Conservation (phyloP, 1,284 basidiomycete genomes). For the Hymenochaete sp. region DNA sequence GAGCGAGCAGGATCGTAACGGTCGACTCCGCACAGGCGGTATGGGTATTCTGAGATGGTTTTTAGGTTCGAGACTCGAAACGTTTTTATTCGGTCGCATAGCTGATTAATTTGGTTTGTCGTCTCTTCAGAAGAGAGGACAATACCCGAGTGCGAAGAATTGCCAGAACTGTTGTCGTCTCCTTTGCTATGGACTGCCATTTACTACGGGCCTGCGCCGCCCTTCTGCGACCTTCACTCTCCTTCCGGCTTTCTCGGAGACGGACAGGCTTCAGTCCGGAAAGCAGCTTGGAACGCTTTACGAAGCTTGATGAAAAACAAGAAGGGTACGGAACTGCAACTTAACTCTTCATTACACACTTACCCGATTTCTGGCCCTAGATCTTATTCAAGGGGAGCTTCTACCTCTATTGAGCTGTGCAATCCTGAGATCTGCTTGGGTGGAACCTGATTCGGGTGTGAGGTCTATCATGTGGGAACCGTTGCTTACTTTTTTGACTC, state of each 20-base stretch:
- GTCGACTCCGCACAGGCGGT: constrained; percentile 63
- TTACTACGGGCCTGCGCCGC: constrained; percentile 34
- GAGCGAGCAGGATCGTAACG: constrained; percentile 56
- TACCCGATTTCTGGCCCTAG: constrained; percentile 23
- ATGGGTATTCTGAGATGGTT: constrained; percentile 63
- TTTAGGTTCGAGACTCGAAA: constrained; percentile 37
- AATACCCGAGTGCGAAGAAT: constrained; percentile 20
- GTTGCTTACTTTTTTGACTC: constrained; percentile 61
- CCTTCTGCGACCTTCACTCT: constrained; percentile 35
- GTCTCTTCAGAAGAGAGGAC: constrained; percentile 14
- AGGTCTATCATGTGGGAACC: constrained; percentile 63
- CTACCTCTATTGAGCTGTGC: constrained; percentile 45
- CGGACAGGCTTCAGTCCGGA: constrained; percentile 59
- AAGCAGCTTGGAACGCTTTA: constrained; percentile 49
- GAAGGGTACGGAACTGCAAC: constrained; percentile 31
- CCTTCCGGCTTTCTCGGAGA: constrained; percentile 42
- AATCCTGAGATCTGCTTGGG: constrained; percentile 68
- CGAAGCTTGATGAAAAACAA: constrained; percentile 34
- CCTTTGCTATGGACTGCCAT: constrained; percentile 53
- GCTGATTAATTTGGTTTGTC: background rate
- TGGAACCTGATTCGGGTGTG: constrained; percentile 63
- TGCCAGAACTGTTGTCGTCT: constrained; percentile 38
- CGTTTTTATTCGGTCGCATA: constrained; percentile 10
- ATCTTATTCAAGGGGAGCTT: constrained; percentile 28
- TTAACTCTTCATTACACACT: background rate